phyloP scores from a whole-genome alignment of 2,329 filamentous ascomycete genomes.

The Pseudogymnoascus sp. region DNA sequence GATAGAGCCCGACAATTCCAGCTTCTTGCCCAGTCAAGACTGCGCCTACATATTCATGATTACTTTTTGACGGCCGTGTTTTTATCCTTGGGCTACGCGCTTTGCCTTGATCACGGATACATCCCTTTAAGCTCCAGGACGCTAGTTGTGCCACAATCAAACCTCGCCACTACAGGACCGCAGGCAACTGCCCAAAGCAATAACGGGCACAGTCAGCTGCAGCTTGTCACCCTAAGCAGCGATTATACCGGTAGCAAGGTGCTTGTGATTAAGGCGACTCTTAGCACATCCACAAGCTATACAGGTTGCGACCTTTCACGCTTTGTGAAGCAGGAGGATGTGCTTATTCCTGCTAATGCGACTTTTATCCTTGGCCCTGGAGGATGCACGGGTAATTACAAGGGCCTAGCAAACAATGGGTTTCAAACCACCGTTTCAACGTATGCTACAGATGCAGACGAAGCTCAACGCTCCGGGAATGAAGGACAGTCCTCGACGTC shows the following conservation, averaged over 20 bases:
- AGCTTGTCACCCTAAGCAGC: neutral
- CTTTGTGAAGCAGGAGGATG: neutral
- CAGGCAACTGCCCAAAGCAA: neutral
- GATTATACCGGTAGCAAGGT: constrained; percentile 6
- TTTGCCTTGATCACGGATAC: constrained; percentile 26
- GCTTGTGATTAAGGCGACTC: constrained; percentile 10
- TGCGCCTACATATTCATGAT: constrained; percentile 22
- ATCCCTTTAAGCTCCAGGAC: constrained; percentile 30
- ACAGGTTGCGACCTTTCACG: neutral
- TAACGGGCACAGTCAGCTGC: neutral
- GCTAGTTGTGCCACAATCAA: constrained; percentile 20
- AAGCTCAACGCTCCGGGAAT: neutral
- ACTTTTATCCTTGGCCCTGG: constrained; percentile 28
- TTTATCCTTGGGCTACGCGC: constrained; percentile 25
- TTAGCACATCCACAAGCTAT: neutral
- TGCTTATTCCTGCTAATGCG: neutral
- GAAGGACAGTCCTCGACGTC: neutral
- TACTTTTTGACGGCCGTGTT: constrained; percentile 29
- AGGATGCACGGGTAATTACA: neutral
- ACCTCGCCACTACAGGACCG: neutral
- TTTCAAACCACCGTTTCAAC: neutral
- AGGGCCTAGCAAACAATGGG: neutral
- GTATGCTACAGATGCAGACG: neutral
- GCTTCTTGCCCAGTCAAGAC: neutral
- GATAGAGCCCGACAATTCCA: constrained; percentile 13